Conservation (phyloP, 768 basidiomycete genomes). For the Boletus insuetus region DNA sequence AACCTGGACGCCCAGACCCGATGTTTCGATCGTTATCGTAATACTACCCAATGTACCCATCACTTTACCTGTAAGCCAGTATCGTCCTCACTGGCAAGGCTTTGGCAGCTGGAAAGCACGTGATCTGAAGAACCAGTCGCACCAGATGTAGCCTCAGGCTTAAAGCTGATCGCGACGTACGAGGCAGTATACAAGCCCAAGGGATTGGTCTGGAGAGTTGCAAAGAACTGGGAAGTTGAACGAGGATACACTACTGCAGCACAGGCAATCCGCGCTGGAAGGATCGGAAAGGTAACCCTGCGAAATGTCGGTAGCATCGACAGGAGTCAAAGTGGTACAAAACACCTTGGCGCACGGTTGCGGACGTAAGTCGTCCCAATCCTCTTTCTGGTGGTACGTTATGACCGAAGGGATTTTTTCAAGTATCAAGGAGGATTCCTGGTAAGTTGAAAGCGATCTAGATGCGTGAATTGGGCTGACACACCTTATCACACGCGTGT, state of each 20-base stretch:
- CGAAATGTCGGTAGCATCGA: conserved; percentile 52
- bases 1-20: conserved; percentile 57
- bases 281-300: conserved; percentile 68
- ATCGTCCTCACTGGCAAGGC: conserved; percentile 64
- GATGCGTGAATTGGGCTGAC: not conserved
- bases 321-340: conserved; percentile 71
- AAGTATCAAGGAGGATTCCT: conserved; percentile 83
- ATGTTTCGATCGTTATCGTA: conserved; percentile 72
- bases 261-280: conserved; percentile 50
- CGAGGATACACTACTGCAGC: conserved; percentile 47
- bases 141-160: conserved; percentile 61
- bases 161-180: conserved; percentile 64
- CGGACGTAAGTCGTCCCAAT: conserved; percentile 54
- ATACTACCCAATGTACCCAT: conserved; percentile 85
- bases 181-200: conserved; percentile 61
- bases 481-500: conserved; percentile 1
- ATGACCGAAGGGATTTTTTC: not conserved
- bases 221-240: conserved; percentile 75
- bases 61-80: conserved; percentile 58
- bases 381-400: not conserved
- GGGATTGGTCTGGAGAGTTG: conserved; percentile 75
- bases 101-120: conserved; percentile 78
- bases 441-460: conserved; percentile 40
- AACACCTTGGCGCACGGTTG: conserved; percentile 80
- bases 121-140: conserved; percentile 86